These are phyloP conservation scores for Gleditsia sinensis DNA, from an alignment of 306 rosid genomes.

Conservation along the genomic window DNA sequence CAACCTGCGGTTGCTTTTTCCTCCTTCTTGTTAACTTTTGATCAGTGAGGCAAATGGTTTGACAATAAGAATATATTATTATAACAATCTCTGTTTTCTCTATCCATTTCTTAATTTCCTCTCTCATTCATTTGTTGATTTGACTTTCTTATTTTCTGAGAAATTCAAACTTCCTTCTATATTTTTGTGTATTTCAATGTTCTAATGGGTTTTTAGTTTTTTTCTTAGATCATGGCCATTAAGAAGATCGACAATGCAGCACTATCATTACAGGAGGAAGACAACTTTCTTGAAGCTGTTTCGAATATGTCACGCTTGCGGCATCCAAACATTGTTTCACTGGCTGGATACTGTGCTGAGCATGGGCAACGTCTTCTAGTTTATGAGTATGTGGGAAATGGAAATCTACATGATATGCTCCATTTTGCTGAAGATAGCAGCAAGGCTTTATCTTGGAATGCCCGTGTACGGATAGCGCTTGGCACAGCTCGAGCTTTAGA, in stretches of 20 bases:
- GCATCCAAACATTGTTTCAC: conserved; percentile 86
- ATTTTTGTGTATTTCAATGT: neutral
- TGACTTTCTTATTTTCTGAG: neutral
- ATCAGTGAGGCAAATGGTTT: neutral
- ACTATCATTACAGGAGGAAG: conserved; percentile 93
- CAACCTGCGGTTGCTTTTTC: neutral
- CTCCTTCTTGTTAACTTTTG: conserved; percentile 2
- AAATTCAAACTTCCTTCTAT: neutral
- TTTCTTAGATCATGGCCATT: conserved; percentile 74
- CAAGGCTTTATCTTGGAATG: conserved; percentile 86
- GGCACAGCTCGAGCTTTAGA: conserved; percentile 98
- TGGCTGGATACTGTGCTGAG: conserved; percentile 90
- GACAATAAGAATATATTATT: neutral
- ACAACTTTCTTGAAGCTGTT: conserved; percentile 88
- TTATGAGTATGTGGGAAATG: conserved; percentile 77
- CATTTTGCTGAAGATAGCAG: conserved; percentile 84
- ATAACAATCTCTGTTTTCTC: neutral
- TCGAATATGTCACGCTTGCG: conserved; percentile 92
- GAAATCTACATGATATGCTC: conserved; percentile 88
- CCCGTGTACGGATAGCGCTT: conserved; percentile 94
- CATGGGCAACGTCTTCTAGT: conserved; percentile 95
- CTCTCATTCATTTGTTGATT: neutral
- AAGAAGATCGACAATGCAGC: conserved; percentile 97
- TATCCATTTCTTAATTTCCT: neutral
- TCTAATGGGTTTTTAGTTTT: conserved; percentile 20